These are phyloP conservation scores for Colletotrichum aenigma DNA, from an alignment of 2,329 filamentous ascomycete species.

Conservation along the genomic window DNA sequence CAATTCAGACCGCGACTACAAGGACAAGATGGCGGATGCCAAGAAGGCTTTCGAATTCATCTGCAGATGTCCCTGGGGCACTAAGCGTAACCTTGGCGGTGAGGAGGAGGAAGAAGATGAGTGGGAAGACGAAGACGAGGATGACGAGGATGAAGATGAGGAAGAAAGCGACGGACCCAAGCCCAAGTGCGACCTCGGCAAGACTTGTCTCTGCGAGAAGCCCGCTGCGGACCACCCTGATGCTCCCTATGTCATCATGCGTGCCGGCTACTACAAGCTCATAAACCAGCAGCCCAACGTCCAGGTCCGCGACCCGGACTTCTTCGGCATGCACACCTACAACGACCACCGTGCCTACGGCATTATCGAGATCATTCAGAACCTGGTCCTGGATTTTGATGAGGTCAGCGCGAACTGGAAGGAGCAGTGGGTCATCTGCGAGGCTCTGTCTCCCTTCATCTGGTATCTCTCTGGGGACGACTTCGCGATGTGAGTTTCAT, in stretches of 20 bases:
- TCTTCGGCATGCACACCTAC: constrained; percentile 45
- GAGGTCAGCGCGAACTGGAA: constrained; percentile 37
- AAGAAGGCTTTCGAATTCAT: constrained; percentile 30
- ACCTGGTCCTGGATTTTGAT: constrained; percentile 42
- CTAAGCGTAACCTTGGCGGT: constrained; percentile 15
- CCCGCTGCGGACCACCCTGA: constrained; percentile 20
- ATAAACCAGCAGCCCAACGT: constrained; percentile 1
- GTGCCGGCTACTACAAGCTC: constrained; percentile 6
- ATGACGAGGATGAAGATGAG: constrained; percentile 20
- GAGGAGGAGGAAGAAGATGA: constrained; percentile 23
- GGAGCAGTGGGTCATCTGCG: constrained; percentile 45
- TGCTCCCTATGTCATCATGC: constrained; percentile 17
- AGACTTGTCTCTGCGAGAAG: constrained; percentile 15
- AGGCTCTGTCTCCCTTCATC: constrained; percentile 36
- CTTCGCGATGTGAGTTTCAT: background rate
- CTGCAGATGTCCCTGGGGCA: constrained; percentile 28
- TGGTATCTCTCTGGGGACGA: constrained; percentile 14
- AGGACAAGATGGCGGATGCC: constrained; percentile 26
- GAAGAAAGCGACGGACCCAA: background rate
- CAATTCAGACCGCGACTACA: constrained; percentile 34
- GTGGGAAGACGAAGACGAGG: constrained; percentile 4
- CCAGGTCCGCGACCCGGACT: constrained; percentile 33
- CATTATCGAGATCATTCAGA: constrained; percentile 45
- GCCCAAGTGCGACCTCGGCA: constrained; percentile 23
- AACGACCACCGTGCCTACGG: constrained; percentile 47